phyloP scores from a whole-genome alignment of 1,284 basidiomycete species.

The Rhodotorula sp. region DNA sequence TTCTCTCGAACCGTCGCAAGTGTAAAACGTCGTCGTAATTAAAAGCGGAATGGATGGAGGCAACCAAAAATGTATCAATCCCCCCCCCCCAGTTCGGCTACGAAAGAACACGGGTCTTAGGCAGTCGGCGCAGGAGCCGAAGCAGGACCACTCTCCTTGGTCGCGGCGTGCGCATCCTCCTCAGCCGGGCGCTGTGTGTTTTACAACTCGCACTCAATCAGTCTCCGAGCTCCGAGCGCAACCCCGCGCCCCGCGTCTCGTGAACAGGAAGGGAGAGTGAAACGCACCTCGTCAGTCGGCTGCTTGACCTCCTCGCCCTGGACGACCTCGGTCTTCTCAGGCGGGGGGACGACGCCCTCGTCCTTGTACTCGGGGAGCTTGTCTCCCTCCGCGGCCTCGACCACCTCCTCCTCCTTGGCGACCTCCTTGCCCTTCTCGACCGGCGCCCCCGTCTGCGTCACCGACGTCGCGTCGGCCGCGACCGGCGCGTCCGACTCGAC shows the following conservation, averaged over 20 bases:
- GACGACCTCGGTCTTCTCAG: slow-evolving; percentile 37
- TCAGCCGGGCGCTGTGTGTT: slow-evolving; percentile 20
- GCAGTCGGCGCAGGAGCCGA: slow-evolving; percentile 10
- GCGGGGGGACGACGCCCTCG: slow-evolving; percentile 27
- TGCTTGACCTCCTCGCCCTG: slow-evolving; percentile 36
- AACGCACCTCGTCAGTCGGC: slow-evolving; percentile 33
- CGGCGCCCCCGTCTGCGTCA: slow-evolving; percentile 24
- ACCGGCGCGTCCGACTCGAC: slow-evolving; percentile 34
- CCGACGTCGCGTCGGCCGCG: slow-evolving; percentile 25
- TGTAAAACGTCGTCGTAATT: neutral
- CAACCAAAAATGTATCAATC: neutral
- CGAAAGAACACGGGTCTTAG: neutral
- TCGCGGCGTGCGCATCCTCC: slow-evolving; percentile 33
- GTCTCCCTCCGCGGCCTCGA: slow-evolving; percentile 22
- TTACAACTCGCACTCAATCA: neutral
- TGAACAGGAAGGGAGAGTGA: neutral
- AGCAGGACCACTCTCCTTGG: slow-evolving; percentile 22
- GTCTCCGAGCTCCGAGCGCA: too few relatives aligned
- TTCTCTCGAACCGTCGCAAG: neutral
- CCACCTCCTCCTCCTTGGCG: slow-evolving; percentile 11
- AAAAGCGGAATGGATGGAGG: neutral
- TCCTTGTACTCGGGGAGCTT: slow-evolving; percentile 27
- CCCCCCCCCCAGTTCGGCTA: too few relatives aligned
- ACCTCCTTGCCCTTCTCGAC: slow-evolving; percentile 34
- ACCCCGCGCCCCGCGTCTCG: neutral